Evolutionary conservation across 345 rosid species (phyloP).

Genomic region (Clausena lansium): DNA sequence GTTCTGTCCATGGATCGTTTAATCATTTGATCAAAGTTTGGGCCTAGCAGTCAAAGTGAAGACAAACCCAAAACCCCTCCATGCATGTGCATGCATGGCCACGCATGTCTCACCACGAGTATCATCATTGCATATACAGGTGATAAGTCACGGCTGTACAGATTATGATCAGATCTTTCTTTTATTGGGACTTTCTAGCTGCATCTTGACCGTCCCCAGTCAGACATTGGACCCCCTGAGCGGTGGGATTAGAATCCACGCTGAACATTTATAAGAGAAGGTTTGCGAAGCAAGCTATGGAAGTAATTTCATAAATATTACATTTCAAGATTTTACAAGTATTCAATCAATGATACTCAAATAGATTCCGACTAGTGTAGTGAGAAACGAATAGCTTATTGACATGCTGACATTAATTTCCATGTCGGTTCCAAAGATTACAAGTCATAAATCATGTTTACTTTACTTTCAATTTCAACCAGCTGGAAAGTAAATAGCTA

Average conservation of each 20-base stretch:
- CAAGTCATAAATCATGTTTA: no score
- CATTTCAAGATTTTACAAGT: no score
- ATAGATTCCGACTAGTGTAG: no score
- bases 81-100: conserved; percentile 21
- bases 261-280: not conserved
- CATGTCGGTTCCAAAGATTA: no score
- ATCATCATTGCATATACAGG: not conserved
- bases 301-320: not conserved
- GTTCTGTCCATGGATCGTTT: not conserved
- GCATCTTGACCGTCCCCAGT: conserved; percentile 10
- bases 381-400: no score
- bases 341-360: no score
- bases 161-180: not conserved
- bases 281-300: not conserved
- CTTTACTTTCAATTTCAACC: not conserved
- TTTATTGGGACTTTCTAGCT: not conserved
- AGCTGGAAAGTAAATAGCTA: not conserved
- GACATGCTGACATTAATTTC: no score
- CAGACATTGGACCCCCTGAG: not conserved
- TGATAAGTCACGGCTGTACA: not conserved
- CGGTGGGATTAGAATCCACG: not conserved
- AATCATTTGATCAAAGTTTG: not conserved
- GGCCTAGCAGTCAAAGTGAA: not conserved
- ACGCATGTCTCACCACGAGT: conserved; percentile 2
- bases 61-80: not conserved